A percentile compares a stretch with the other conserved stretches of the same genome.
phyloP scores from a whole-genome alignment of 2,329 filamentous ascomycete species.

The Pseudofabraea citricarpa region DNA sequence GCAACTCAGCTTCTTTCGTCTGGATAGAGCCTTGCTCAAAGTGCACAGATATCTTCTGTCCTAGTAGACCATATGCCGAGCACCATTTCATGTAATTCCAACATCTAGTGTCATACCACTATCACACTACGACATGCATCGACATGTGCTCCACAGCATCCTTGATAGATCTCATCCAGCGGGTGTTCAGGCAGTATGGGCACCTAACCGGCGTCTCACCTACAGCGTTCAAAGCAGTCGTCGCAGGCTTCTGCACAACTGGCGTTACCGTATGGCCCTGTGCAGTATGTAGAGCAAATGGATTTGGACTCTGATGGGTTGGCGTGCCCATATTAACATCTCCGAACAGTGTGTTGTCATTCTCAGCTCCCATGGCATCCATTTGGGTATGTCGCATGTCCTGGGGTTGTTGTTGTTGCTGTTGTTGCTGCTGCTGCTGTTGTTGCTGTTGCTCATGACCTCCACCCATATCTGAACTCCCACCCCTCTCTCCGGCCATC shows the following conservation, averaged over 20 bases:
- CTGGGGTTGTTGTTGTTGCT: conserved; percentile 1
- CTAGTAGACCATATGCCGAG: no score
- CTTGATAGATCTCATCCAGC: conserved; percentile 27
- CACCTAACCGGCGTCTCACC: conserved; percentile 24
- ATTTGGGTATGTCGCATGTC: conserved; percentile 2
- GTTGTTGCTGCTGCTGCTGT: conserved; percentile 3
- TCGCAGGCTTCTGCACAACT: conserved; percentile 14
- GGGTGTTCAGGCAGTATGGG: conserved; percentile 27
- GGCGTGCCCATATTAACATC: conserved; percentile 12
- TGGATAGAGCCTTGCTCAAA: neutral
- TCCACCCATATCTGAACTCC: conserved; percentile 2
- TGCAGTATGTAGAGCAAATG: conserved; percentile 22
- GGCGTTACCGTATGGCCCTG: conserved; percentile 21
- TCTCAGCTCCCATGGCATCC: conserved; percentile 17
- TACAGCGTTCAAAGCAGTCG: conserved; percentile 17
- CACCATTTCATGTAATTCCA: no score
- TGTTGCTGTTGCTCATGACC: neutral
- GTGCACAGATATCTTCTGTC: no score
- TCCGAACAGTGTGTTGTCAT: conserved; percentile 13
- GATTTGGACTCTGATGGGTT: conserved; percentile 10
- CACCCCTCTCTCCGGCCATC: conserved; percentile 7
- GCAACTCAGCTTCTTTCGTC: no score
- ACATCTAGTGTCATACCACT: no score
- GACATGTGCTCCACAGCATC: conserved; percentile 30
- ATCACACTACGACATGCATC: conserved; percentile 28